Conservation (phyloP, 176 grass and related monocot species). For the Avena insularis region DNA sequence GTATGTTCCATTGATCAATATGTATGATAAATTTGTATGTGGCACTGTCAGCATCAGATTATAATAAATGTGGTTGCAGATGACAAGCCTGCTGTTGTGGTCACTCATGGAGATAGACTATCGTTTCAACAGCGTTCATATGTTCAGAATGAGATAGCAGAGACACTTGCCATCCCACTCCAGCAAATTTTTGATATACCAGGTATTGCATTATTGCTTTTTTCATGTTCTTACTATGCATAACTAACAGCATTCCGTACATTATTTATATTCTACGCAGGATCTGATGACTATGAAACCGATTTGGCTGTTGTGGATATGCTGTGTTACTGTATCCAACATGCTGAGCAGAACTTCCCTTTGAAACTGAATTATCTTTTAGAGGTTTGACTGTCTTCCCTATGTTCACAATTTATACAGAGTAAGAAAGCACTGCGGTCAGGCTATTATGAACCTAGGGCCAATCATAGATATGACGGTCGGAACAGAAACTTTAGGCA, state of each 20-base stretch:
- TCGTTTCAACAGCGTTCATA: conserved; percentile 40
- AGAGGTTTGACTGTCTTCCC: conserved; percentile 55
- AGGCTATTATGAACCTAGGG: not conserved
- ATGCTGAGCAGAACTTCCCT: conserved; percentile 69
- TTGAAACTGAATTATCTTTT: conserved; percentile 50
- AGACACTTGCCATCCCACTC: conserved; percentile 59
- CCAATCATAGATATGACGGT: not conserved
- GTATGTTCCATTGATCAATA: conserved; percentile 8
- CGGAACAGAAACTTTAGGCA: not conserved
- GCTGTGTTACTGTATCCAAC: conserved; percentile 66
- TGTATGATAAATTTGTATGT: not conserved
- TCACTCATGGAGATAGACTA: conserved; percentile 66
- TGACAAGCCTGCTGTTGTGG: conserved; percentile 67
- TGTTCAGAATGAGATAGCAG: conserved; percentile 55
- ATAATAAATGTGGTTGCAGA: conserved; percentile 49
- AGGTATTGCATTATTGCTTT: conserved; percentile 41
- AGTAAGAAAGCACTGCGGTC: not conserved
- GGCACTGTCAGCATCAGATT: conserved; percentile 1
- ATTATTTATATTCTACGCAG: conserved; percentile 48
- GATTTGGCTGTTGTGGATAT: conserved; percentile 68
- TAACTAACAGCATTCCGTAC: not conserved
- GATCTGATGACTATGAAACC: conserved; percentile 52
- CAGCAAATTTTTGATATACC: conserved; percentile 72
- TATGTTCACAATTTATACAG: not conserved
- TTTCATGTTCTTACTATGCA: not conserved